These are phyloP conservation scores for Penicillium sp. DNA, from an alignment of 2,329 filamentous ascomycete genomes.

Conservation along the genomic window DNA sequence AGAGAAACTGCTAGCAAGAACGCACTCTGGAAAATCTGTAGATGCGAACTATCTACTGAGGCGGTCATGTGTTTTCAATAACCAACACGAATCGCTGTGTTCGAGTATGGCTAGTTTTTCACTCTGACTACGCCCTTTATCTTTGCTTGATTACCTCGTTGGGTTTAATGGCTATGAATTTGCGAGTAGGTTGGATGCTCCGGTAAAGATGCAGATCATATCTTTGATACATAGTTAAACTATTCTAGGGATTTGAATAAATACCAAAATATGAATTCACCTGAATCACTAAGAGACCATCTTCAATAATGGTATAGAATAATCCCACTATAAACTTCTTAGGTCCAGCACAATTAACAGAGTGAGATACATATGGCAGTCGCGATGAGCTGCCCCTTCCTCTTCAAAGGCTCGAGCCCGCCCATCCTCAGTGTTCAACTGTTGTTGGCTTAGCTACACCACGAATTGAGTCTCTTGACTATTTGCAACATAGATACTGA, in stretches of 20 bases:
- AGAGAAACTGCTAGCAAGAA: background rate
- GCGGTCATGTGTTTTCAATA: background rate
- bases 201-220: background rate
- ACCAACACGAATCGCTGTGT: background rate
- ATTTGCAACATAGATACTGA: background rate
- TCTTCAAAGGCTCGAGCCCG: background rate
- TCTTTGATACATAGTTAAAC: background rate
- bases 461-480: background rate
- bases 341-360: background rate
- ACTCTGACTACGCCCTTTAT: background rate
- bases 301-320: background rate
- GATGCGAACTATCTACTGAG: background rate
- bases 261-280: background rate
- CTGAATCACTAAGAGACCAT: background rate
- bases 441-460: background rate
- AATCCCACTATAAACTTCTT: background rate
- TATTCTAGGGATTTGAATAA: background rate
- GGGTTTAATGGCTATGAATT: background rate
- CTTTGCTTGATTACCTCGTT: background rate
- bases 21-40: background rate
- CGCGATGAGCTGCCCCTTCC: background rate
- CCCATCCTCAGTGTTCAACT: background rate
- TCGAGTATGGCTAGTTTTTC: background rate
- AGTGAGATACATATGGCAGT: background rate
- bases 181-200: background rate